phyloP scores from a whole-genome alignment of 805 yeast genomes.

The Yarrowia divulgata region DNA sequence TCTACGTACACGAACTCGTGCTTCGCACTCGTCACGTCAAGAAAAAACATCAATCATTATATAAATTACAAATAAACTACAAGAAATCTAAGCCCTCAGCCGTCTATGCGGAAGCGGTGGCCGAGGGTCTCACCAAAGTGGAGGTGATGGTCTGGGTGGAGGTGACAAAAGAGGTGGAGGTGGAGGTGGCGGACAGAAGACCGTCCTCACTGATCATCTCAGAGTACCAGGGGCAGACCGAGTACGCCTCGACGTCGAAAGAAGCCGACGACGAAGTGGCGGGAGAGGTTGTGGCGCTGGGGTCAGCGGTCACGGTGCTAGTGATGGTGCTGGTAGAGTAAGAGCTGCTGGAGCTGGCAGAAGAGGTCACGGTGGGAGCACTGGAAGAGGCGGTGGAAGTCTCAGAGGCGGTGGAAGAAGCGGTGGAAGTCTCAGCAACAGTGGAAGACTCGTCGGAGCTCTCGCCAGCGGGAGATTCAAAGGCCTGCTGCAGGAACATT shows the following conservation, averaged over 20 bases:
- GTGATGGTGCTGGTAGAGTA: constrained; percentile 14
- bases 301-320: constrained; percentile 21
- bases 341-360: neutral
- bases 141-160: constrained; percentile 31
- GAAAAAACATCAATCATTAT: constrained; percentile 7
- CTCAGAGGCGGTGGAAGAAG: neutral
- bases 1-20: no score
- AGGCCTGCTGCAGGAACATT: neutral
- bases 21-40: no score
- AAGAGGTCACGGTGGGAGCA: no score
- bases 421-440: neutral
- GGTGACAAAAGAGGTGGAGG: constrained; percentile 27
- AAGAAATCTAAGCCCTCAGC: neutral
- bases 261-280: constrained; percentile 9
- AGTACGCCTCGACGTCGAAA: constrained; percentile 26
- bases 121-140: constrained; percentile 20
- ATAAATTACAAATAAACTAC: constrained; percentile 27
- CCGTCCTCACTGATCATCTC: constrained; percentile 22
- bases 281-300: constrained; percentile 15
- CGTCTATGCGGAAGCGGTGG: constrained; percentile 18
- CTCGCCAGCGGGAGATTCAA: neutral
- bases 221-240: constrained; percentile 39
- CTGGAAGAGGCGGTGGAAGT: neutral
- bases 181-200: constrained; percentile 18
- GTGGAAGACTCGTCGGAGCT: neutral